phyloP scores from a whole-genome alignment of 495 filamentous ascomycete species.

The Opeltia flavorubescens region DNA sequence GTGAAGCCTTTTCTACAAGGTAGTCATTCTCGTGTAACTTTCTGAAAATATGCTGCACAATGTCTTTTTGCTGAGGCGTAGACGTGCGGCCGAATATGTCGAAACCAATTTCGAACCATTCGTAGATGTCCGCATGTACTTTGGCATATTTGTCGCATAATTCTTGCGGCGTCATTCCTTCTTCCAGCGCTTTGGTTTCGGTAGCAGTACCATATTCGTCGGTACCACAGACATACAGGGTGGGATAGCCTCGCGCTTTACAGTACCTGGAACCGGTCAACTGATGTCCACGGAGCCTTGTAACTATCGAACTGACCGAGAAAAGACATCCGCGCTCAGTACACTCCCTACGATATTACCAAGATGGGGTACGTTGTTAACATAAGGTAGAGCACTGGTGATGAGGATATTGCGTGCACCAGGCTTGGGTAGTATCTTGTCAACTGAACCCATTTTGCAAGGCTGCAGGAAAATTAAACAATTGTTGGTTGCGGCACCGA shows the following conservation, averaged over 20 bases:
- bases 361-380: conserved; percentile 92
- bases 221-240: conserved; percentile 39
- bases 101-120: conserved; percentile 78
- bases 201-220: conserved; percentile 81
- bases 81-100: conserved; percentile 78
- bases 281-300: background rate
- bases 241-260: conserved; percentile 51
- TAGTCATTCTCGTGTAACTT: conserved; percentile 68
- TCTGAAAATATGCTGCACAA: conserved; percentile 74
- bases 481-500: no score
- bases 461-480: background rate
- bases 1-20: conserved; percentile 59
- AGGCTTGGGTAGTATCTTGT: conserved; percentile 26
- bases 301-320: conserved; percentile 3
- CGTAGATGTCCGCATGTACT: conserved; percentile 71
- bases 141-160: conserved; percentile 77
- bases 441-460: conserved; percentile 5
- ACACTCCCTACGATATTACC: conserved; percentile 90
- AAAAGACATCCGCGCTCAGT: conserved; percentile 67
- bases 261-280: conserved; percentile 38
- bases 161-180: conserved; percentile 52
- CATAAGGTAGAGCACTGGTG: conserved; percentile 65
- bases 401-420: conserved; percentile 38
- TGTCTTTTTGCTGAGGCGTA: conserved; percentile 67
- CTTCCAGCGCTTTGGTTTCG: conserved; percentile 64